Evolutionary conservation across 441 rosid genomes (phyloP).

Genomic region (Kokia cookei): DNA sequence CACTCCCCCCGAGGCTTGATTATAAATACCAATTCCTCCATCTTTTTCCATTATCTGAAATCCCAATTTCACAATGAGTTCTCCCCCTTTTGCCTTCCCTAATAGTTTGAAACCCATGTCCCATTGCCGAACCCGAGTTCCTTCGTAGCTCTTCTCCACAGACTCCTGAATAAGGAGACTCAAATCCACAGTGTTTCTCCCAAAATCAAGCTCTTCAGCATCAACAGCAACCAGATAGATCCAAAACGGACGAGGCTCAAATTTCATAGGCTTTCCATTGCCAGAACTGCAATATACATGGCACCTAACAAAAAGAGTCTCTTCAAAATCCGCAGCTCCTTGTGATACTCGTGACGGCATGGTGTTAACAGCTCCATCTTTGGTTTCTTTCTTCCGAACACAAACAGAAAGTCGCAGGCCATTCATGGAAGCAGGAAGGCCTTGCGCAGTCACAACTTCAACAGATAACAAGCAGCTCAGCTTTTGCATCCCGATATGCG

Average conservation of each 20-base stretch:
- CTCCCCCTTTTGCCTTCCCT: constrained; percentile 97
- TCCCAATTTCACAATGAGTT: constrained; percentile 65
- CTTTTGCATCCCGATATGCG: constrained; percentile 81
- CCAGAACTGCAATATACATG: constrained; percentile 64
- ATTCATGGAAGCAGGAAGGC: constrained; percentile 84
- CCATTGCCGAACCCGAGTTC: constrained; percentile 87
- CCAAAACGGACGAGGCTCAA: constrained; percentile 77
- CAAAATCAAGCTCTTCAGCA: constrained; percentile 79
- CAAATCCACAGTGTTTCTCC: constrained; percentile 61
- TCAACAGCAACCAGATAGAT: constrained; percentile 71
- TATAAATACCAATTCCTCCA: constrained; percentile 77
- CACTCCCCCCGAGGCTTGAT: constrained; percentile 43
- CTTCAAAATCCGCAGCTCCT: constrained; percentile 90
- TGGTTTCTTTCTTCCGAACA: constrained; percentile 74
- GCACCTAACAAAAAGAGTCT: constrained; percentile 74
- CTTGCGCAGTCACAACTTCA: constrained; percentile 78
- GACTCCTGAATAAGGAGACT: constrained; percentile 70
- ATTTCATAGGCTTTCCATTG: constrained; percentile 45
- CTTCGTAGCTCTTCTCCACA: constrained; percentile 65
- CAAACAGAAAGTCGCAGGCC: constrained; percentile 87
- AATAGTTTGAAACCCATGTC: constrained; percentile 61
- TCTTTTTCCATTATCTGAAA: constrained; percentile 95
- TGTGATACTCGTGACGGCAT: constrained; percentile 89
- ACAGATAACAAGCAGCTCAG: constrained; percentile 81
- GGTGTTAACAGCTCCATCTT: constrained; percentile 78